A percentile compares a stretch with the other conserved stretches of the same genome.
phyloP scores from a whole-genome alignment of 306 rosid genomes.

The Luffa acutangula region DNA sequence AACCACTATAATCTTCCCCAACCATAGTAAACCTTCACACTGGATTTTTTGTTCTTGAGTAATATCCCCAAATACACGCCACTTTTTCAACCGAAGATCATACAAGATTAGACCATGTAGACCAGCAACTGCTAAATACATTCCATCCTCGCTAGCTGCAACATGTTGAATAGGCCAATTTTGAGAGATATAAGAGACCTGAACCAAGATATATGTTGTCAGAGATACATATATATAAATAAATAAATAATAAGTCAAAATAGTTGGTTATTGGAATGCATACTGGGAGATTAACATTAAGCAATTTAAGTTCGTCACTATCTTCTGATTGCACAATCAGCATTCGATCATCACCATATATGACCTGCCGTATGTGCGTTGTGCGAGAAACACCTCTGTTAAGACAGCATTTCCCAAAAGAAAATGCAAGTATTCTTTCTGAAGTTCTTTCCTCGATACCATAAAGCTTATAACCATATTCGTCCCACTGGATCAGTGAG shows the following conservation, averaged over 20 bases:
- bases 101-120: constrained; percentile 85
- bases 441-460: constrained; percentile 61
- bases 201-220: constrained; percentile 23
- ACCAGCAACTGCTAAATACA: constrained; percentile 88
- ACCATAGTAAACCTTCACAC: constrained; percentile 92
- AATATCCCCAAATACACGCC: constrained; percentile 96
- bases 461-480: constrained; percentile 87
- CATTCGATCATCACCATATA: constrained; percentile 79
- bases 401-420: constrained; percentile 96
- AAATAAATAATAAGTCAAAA: constrained; percentile 9
- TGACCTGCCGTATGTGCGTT: constrained; percentile 80
- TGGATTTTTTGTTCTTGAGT: constrained; percentile 87
- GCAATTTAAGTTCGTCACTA: constrained; percentile 91
- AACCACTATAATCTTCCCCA: constrained; percentile 94
- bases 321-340: constrained; percentile 93
- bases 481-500: constrained; percentile 90
- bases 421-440: constrained; percentile 78
- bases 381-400: constrained; percentile 96
- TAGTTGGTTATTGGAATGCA: constrained; percentile 27
- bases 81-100: constrained; percentile 72
- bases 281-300: constrained; percentile 95
- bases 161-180: constrained; percentile 98
- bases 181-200: constrained; percentile 97
- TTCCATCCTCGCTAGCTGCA: constrained; percentile 93
- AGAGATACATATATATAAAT: not conserved